A percentile compares a stretch with the other conserved stretches of the same genome.
phyloP scores from a whole-genome alignment of 768 basidiomycete species.

The Tylopilus felleus region DNA sequence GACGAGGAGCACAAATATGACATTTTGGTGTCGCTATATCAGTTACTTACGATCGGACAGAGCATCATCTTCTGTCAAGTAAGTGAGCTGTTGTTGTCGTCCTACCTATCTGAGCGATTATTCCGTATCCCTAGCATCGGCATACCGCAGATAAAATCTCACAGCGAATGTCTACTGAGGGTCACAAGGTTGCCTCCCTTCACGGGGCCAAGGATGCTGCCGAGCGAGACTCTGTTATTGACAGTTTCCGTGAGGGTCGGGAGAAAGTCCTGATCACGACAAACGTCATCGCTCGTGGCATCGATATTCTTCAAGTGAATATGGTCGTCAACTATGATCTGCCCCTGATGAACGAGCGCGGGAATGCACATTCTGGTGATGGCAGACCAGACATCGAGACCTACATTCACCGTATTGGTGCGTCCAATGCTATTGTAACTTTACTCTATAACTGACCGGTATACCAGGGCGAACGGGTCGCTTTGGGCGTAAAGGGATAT shows the following conservation, averaged over 20 bases:
- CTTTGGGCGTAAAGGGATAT: slow-evolving; percentile 95
- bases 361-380: slow-evolving; percentile 41
- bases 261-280: slow-evolving; percentile 98
- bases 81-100: slow-evolving; percentile 22
- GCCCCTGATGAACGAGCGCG: slow-evolving; percentile 77
- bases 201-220: slow-evolving; percentile 90
- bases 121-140: slow-evolving; percentile 54
- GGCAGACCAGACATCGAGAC: slow-evolving; percentile 88
- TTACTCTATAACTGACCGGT: neutral
- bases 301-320: slow-evolving; percentile 98
- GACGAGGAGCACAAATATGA: slow-evolving; percentile 94
- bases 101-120: neutral
- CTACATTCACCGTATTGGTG: slow-evolving; percentile 96
- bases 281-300: slow-evolving; percentile 96
- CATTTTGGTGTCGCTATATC: slow-evolving; percentile 86
- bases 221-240: slow-evolving; percentile 90
- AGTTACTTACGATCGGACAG: slow-evolving; percentile 90
- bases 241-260: slow-evolving; percentile 92
- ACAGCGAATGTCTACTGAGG: slow-evolving; percentile 84
- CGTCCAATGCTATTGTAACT: slow-evolving; percentile 25
- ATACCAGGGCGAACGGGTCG: slow-evolving; percentile 88
- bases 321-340: slow-evolving; percentile 99
- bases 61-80: slow-evolving; percentile 98
- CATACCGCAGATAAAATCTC: slow-evolving; percentile 93
- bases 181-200: slow-evolving; percentile 93